Evolutionary conservation across 2,329 filamentous ascomycete genomes (phyloP).

Genomic region (Arthrinium phaeospermum): DNA sequence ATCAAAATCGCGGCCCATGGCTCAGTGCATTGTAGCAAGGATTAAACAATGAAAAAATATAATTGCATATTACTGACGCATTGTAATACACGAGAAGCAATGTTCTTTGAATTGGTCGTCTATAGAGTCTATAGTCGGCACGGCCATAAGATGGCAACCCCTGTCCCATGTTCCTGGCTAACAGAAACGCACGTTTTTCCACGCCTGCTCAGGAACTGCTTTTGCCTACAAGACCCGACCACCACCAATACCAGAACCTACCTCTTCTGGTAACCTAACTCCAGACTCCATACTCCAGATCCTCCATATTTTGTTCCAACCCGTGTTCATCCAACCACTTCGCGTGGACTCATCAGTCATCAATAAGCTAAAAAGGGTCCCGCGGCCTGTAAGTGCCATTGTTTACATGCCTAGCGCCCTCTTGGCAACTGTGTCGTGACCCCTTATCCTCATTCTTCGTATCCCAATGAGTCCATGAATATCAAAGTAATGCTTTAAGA

Average conservation of each 20-base stretch:
- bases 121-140: neutral
- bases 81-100: too few relatives aligned
- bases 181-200: constrained; percentile 1
- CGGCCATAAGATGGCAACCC: neutral
- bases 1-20: neutral
- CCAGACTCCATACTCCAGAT: neutral
- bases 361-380: neutral
- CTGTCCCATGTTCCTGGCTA: neutral
- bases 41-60: neutral
- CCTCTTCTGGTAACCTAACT: neutral
- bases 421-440: neutral
- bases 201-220: neutral
- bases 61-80: too few relatives aligned
- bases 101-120: neutral
- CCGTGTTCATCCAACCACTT: neutral
- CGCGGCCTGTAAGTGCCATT: neutral
- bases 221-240: constrained; percentile 11
- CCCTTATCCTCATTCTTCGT: neutral
- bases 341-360: neutral
- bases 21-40: neutral
- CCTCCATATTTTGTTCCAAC: constrained; percentile 3
- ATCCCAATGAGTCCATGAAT: neutral
- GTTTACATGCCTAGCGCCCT: neutral
- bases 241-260: neutral
- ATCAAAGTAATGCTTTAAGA: neutral